Evolutionary conservation across 331 rosid genomes (phyloP).

Genomic region (Quercus phellos): DNA sequence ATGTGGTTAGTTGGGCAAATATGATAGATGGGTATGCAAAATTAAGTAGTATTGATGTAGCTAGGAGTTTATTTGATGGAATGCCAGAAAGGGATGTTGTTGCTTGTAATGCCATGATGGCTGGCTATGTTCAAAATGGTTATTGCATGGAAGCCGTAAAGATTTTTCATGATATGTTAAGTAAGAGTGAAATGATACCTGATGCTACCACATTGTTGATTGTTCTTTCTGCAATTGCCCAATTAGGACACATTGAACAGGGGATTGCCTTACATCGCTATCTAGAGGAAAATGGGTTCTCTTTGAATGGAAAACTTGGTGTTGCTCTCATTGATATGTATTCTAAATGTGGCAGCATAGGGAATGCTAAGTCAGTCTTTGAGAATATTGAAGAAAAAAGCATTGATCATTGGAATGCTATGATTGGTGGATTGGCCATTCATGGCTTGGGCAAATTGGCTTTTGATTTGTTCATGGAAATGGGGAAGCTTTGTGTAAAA

Average conservation of each 20-base stretch:
- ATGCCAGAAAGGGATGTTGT: conserved; percentile 52
- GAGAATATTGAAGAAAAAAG: conserved; percentile 37
- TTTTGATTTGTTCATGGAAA: conserved; percentile 48
- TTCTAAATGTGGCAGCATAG: conserved; percentile 67
- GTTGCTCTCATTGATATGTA: conserved; percentile 72
- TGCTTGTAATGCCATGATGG: conserved; percentile 67
- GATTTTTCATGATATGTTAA: conserved; percentile 51
- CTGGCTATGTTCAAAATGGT: conserved; percentile 63
- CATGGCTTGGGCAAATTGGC: conserved; percentile 61
- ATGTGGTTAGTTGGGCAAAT: conserved; percentile 61
- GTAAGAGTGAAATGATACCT: conserved; percentile 26
- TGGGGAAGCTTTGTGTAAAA: conserved; percentile 43
- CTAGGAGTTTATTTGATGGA: conserved; percentile 59
- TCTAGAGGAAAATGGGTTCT: conserved; percentile 35
- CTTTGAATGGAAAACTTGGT: conserved; percentile 51
- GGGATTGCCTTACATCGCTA: conserved; percentile 44
- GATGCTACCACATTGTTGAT: conserved; percentile 52
- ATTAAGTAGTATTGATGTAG: conserved; percentile 39
- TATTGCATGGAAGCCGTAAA: conserved; percentile 53
- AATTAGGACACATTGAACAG: conserved; percentile 47
- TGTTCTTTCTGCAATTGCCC: conserved; percentile 56
- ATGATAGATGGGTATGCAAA: conserved; percentile 64
- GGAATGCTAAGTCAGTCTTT: conserved; percentile 50
- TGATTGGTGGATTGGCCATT: conserved; percentile 63
- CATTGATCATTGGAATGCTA: conserved; percentile 76